Conservation (phyloP, 228 moss, liverwort and hornwort genomes). For the Sphagnum fallax region DNA sequence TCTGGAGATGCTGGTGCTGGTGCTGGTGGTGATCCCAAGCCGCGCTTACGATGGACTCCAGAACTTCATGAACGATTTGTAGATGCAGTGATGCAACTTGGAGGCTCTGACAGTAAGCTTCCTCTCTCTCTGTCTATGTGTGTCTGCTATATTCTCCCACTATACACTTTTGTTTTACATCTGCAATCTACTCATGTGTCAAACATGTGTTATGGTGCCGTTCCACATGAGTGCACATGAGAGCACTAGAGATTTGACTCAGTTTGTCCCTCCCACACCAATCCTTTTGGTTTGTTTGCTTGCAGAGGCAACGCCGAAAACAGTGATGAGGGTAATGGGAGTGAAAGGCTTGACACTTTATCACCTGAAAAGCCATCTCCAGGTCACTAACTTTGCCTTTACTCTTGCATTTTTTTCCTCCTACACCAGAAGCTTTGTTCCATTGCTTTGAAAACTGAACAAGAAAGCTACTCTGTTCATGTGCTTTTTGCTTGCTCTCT, state of each 20-base stretch:
- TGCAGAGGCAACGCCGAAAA: conserved; percentile 59
- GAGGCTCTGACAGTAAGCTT: conserved; percentile 80
- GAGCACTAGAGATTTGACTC: too few relatives aligned
- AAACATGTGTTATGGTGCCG: too few relatives aligned
- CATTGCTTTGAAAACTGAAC: too few relatives aligned
- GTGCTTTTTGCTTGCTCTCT: too few relatives aligned
- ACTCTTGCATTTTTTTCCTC: too few relatives aligned
- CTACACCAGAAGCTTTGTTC: too few relatives aligned
- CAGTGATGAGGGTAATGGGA: conserved; percentile 62
- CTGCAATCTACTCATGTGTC: too few relatives aligned
- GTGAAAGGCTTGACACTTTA: conserved; percentile 62
- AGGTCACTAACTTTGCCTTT: conserved; percentile 13
- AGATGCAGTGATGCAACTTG: conserved; percentile 80
- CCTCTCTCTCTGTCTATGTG: background rate
- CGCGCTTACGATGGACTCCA: conserved; percentile 76
- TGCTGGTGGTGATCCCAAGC: conserved; percentile 70
- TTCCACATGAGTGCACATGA: too few relatives aligned
- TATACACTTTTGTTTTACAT: too few relatives aligned
- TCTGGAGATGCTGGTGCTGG: conserved; percentile 44
- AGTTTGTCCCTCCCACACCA: too few relatives aligned
- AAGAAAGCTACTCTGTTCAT: too few relatives aligned
- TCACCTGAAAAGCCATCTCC: conserved; percentile 59
- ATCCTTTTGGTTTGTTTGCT: too few relatives aligned
- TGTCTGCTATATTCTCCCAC: background rate
- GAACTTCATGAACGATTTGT: conserved; percentile 92